Conservation (phyloP, 2,329 filamentous ascomycete species). For the Biscogniauxia marginata region DNA sequence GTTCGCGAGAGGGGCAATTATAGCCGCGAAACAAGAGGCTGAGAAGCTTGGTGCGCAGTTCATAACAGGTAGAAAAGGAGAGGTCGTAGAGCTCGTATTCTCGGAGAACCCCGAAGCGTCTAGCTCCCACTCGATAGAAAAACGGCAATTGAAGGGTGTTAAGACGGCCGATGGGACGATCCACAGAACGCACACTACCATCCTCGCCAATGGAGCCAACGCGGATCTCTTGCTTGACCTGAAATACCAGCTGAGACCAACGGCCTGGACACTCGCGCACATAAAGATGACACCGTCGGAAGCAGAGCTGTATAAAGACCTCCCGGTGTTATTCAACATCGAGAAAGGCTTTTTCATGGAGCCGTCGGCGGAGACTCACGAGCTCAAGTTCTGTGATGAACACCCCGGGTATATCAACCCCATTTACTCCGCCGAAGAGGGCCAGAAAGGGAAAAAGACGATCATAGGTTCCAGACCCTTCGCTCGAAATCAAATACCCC, state of each 20-base stretch:
- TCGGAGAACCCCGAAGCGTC: conserved; percentile 23
- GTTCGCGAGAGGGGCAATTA: conserved; percentile 48
- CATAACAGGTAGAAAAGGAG: conserved; percentile 39
- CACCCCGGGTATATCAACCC: conserved; percentile 56
- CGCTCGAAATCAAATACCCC: conserved; percentile 40
- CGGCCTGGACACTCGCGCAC: conserved; percentile 53
- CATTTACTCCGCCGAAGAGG: conserved; percentile 18
- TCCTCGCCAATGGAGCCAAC: conserved; percentile 49
- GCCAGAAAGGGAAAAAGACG: not conserved
- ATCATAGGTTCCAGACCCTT: conserved; percentile 20
- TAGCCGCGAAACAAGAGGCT: conserved; percentile 44
- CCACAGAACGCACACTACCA: conserved; percentile 42
- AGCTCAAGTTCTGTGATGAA: conserved; percentile 54
- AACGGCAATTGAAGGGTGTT: conserved; percentile 40
- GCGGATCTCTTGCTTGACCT: conserved; percentile 48
- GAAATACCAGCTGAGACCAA: conserved; percentile 51
- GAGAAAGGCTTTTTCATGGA: conserved; percentile 51
- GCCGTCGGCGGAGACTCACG: conserved; percentile 43
- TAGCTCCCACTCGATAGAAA: too few species aligned
- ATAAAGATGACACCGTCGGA: conserved; percentile 48
- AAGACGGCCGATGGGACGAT: conserved; percentile 40
- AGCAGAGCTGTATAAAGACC: conserved; percentile 41
- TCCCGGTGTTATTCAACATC: conserved; percentile 50
- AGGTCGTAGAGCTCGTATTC: conserved; percentile 39
- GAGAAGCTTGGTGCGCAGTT: conserved; percentile 45